Evolutionary conservation across 441 rosid species (phyloP).

Genomic region (Adansonia grandidieri): DNA sequence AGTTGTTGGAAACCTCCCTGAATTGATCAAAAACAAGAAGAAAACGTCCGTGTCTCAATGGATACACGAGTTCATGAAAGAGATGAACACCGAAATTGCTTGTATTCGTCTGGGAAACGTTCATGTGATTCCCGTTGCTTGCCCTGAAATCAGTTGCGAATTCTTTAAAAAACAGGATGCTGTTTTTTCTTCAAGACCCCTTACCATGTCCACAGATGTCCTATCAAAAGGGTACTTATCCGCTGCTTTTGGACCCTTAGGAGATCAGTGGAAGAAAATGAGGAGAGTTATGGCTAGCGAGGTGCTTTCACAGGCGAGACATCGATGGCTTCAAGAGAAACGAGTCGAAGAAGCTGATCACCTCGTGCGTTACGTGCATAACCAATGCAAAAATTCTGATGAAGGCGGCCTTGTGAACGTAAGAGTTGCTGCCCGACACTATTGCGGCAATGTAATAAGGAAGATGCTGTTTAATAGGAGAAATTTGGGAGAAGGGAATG

Average conservation of each 20-base stretch:
- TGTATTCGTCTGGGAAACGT: background rate
- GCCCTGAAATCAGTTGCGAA: background rate
- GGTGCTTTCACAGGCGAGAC: background rate
- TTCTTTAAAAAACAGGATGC: background rate
- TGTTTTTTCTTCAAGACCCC: background rate
- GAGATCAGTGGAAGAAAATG: conserved; percentile 4
- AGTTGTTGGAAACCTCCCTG: background rate
- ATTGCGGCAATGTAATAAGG: background rate
- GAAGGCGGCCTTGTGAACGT: background rate
- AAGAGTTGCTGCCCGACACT: background rate
- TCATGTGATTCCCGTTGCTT: background rate
- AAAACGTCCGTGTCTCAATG: background rate
- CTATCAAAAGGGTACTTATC: background rate
- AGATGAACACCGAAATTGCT: background rate
- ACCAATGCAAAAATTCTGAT: background rate
- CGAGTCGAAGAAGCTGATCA: background rate
- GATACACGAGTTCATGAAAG: background rate
- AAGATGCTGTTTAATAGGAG: background rate
- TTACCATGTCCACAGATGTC: background rate
- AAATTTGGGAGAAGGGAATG: background rate
- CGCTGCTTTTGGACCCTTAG: background rate
- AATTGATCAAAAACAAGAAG: background rate
- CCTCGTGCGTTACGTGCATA: conserved; percentile 7
- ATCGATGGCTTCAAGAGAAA: background rate
- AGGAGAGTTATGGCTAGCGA: background rate